Percentiles rank a stretch among this genome's conserved stretches.
Conservation (phyloP, 768 basidiomycete species). For the Podaxis sp. region DNA sequence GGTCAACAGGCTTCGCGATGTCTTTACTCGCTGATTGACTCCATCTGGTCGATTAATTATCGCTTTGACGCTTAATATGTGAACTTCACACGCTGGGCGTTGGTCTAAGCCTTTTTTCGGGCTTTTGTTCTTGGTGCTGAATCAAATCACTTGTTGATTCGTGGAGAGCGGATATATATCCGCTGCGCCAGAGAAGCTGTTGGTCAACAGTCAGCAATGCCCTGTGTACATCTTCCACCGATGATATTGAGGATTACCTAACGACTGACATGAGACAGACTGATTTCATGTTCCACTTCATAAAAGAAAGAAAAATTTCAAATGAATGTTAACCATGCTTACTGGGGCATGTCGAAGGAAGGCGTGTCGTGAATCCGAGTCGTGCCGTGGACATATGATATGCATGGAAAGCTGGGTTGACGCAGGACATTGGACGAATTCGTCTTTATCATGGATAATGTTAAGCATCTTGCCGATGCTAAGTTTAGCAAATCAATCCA, state of each 20-base stretch:
- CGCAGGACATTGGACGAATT: background rate
- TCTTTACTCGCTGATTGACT: background rate
- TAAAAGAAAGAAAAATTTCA: constrained; percentile 1
- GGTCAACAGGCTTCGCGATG: constrained; percentile 1
- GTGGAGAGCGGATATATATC: background rate
- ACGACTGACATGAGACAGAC: background rate
- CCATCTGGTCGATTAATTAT: background rate
- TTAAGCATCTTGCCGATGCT: background rate
- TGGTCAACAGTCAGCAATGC: background rate
- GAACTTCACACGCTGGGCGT: background rate
- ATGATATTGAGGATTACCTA: constrained; percentile 3
- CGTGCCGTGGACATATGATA: background rate
- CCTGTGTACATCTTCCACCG: background rate
- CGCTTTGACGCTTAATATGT: background rate
- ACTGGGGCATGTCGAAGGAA: background rate
- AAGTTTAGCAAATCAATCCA: background rate
- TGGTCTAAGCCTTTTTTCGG: background rate
- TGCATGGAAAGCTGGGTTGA: background rate
- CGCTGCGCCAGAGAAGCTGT: background rate
- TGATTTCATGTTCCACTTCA: background rate
- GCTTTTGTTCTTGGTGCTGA: background rate
- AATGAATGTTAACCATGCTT: constrained; percentile 2
- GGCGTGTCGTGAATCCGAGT: too few species aligned
- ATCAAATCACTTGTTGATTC: constrained; percentile 1
- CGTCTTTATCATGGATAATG: background rate